These are phyloP conservation scores for Colletotrichum tamarilloi DNA, from an alignment of 2,329 filamentous ascomycete genomes.

Conservation along the genomic window DNA sequence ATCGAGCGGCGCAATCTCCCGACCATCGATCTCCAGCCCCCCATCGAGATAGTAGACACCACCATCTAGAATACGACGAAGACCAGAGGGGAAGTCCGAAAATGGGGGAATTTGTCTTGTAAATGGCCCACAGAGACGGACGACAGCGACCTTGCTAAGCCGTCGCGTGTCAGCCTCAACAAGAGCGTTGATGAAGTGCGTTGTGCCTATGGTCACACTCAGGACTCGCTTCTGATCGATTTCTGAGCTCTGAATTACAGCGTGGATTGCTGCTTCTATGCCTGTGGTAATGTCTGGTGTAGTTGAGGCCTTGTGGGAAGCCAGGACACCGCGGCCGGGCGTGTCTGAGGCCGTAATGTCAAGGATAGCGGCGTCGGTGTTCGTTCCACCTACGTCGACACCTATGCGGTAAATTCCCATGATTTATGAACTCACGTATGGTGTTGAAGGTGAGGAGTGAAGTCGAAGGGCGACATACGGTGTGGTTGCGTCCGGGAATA, in stretches of 20 bases:
- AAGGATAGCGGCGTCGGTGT: constrained; percentile 58
- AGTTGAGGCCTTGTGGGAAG: constrained; percentile 60
- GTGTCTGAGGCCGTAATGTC: constrained; percentile 50
- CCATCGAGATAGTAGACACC: constrained; percentile 55
- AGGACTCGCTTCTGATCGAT: constrained; percentile 52
- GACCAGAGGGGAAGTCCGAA: constrained; percentile 54
- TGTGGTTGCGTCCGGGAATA: neutral
- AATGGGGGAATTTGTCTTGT: constrained; percentile 57
- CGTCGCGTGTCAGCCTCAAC: constrained; percentile 56
- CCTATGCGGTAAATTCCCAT: constrained; percentile 57
- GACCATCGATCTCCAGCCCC: constrained; percentile 60
- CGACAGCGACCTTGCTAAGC: constrained; percentile 56
- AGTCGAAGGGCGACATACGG: rapidly evolving
- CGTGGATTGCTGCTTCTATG: constrained; percentile 57
- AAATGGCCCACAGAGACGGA: constrained; percentile 58
- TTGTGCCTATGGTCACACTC: constrained; percentile 62
- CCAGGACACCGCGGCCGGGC: constrained; percentile 53
- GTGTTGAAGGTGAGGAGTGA: neutral
- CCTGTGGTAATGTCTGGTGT: constrained; percentile 62
- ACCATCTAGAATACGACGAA: constrained; percentile 54
- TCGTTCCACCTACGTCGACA: constrained; percentile 54
- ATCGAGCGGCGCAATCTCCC: constrained; percentile 53
- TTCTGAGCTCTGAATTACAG: constrained; percentile 51
- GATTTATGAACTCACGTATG: neutral
- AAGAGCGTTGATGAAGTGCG: constrained; percentile 62